Conservation (phyloP, 2,329 filamentous ascomycete genomes). For the Colletotrichum gloeosporioides region DNA sequence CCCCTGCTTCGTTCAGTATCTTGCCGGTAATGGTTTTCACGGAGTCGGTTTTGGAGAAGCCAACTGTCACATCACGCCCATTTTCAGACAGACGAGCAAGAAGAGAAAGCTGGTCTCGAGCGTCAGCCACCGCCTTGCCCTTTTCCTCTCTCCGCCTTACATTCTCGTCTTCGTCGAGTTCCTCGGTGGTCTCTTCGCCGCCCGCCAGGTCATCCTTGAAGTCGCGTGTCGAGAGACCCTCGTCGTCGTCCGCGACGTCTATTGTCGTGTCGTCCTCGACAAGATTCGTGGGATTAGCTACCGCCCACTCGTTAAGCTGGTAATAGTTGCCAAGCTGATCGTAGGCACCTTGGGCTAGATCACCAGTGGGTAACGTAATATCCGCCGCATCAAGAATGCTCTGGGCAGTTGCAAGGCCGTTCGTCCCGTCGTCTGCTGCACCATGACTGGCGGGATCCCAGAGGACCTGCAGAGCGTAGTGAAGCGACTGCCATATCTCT, state of each 20-base stretch:
- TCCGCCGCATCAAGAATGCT: conserved; percentile 80
- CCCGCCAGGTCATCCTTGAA: conserved; percentile 47
- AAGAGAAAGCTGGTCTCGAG: conserved; percentile 61
- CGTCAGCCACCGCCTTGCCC: conserved; percentile 60
- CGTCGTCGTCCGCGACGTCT: conserved; percentile 32
- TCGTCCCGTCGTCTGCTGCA: conserved; percentile 38
- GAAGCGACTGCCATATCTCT: conserved; percentile 83
- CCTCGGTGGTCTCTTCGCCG: conserved; percentile 30
- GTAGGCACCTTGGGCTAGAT: conserved; percentile 75
- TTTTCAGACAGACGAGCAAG: conserved; percentile 71
- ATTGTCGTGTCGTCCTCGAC: conserved; percentile 54
- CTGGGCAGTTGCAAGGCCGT: conserved; percentile 72
- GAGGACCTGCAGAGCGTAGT: conserved; percentile 70
- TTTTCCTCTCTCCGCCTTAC: conserved; percentile 59
- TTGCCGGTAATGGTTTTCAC: conserved; percentile 68
- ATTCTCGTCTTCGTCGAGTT: conserved; percentile 38
- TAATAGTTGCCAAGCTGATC: conserved; percentile 76
- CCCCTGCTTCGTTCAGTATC: conserved; percentile 67
- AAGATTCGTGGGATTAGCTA: conserved; percentile 67
- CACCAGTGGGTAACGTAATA: conserved; percentile 75
- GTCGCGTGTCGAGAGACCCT: conserved; percentile 13
- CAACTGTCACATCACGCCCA: conserved; percentile 66
- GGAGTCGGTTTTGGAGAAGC: conserved; percentile 63
- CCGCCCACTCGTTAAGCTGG: conserved; percentile 69
- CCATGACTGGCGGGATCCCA: conserved; percentile 57